Evolutionary conservation across 495 filamentous ascomycete species (phyloP).

Genomic region (Neurospora sp.): DNA sequence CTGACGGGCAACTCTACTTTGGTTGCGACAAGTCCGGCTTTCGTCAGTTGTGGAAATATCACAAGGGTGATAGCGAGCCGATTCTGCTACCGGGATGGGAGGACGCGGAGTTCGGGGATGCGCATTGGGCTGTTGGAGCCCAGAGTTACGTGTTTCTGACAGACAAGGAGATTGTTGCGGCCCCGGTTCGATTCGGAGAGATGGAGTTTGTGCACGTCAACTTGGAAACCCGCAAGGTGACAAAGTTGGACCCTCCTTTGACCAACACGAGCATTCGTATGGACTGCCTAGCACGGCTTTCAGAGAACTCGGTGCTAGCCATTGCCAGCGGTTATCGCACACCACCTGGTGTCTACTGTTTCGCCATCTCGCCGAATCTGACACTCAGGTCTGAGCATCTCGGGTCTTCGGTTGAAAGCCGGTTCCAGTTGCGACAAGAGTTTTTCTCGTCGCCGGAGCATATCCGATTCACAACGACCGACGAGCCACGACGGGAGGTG

Average conservation of each 20-base stretch:
- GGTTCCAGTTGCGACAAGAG: slow-evolving; percentile 16
- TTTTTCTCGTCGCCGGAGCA: slow-evolving; percentile 23
- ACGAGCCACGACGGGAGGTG: slow-evolving; percentile 16
- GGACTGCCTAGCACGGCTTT: slow-evolving; percentile 13
- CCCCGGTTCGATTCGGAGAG: slow-evolving; percentile 16
- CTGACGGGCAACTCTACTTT: slow-evolving; percentile 35
- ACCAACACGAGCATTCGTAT: slow-evolving; percentile 3
- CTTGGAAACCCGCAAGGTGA: slow-evolving; percentile 10
- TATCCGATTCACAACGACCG: slow-evolving; percentile 26
- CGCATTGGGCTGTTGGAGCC: slow-evolving; percentile 31
- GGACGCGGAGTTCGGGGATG: slow-evolving; percentile 30
- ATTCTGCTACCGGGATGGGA: slow-evolving; percentile 26
- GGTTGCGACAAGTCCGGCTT: slow-evolving; percentile 31
- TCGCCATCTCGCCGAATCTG: slow-evolving; percentile 10
- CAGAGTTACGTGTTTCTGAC: slow-evolving; percentile 29
- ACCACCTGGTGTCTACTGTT: slow-evolving; percentile 16
- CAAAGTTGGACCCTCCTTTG: slow-evolving; percentile 6
- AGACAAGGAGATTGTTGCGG: slow-evolving; percentile 26
- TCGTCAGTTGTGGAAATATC: slow-evolving; percentile 29
- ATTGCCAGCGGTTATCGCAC: slow-evolving; percentile 16
- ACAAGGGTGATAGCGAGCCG: slow-evolving; percentile 1
- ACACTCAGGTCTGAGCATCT: slow-evolving; percentile 3
- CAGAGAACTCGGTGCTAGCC: slow-evolving; percentile 14
- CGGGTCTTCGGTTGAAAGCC: slow-evolving; percentile 8
- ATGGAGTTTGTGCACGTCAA: slow-evolving; percentile 23